Evolutionary conservation across 2,329 filamentous ascomycete species (phyloP).

Genomic region (Penicillium sp.): DNA sequence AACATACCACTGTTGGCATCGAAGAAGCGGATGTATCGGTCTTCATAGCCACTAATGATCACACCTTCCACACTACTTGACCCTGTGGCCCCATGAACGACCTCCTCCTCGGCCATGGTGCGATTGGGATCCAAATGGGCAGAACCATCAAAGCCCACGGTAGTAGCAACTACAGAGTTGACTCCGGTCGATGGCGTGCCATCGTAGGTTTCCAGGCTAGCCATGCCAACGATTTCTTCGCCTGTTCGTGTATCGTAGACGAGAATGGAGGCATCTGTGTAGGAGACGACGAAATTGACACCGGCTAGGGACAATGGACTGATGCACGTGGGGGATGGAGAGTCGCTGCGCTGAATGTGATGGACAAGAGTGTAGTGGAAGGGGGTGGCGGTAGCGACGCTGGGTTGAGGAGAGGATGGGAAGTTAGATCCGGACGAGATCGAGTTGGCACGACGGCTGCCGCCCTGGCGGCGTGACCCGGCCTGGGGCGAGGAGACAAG

Average conservation of each 20-base stretch:
- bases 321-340: conserved; percentile 82
- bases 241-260: conserved; percentile 91
- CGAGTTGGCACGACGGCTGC: conserved; percentile 82
- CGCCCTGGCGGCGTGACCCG: conserved; percentile 67
- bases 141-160: conserved; percentile 69
- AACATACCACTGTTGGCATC: conserved; percentile 95
- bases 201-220: conserved; percentile 90
- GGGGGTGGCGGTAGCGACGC: conserved; percentile 75
- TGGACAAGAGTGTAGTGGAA: conserved; percentile 89
- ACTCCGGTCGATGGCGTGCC: conserved; percentile 78
- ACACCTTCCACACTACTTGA: conserved; percentile 83
- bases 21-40: conserved; percentile 93
- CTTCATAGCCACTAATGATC: conserved; percentile 94
- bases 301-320: conserved; percentile 79
- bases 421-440: conserved; percentile 94
- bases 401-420: conserved; percentile 85
- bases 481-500: conserved; percentile 79
- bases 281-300: conserved; percentile 89
- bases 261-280: conserved; percentile 82
- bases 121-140: conserved; percentile 61
- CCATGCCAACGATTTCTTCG: conserved; percentile 90
- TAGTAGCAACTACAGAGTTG: conserved; percentile 87
- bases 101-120: conserved; percentile 66
- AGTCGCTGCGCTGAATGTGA: conserved; percentile 70
- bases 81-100: conserved; percentile 77